phyloP scores from a whole-genome alignment of 164 flowering plant genomes.

The Hamamelis virginiana region DNA sequence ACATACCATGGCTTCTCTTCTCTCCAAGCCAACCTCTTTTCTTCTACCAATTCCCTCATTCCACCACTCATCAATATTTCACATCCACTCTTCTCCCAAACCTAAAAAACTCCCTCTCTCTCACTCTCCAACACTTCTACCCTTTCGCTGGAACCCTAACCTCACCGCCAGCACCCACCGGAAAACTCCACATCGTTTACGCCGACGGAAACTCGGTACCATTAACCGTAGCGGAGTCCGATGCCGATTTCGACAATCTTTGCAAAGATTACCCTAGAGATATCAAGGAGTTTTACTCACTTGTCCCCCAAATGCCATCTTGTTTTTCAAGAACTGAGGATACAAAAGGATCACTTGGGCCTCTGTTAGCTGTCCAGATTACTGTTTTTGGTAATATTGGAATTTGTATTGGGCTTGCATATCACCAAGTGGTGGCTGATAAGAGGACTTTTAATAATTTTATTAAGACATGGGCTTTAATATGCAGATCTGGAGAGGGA shows the following conservation, averaged over 20 bases:
- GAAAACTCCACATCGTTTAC: conserved; percentile 25
- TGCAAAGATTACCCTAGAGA: conserved; percentile 1
- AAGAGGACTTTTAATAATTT: conserved; percentile 27
- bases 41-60: conserved; percentile 20
- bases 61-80: conserved; percentile 11
- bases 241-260: conserved; percentile 19
- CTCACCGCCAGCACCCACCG: not conserved
- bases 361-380: conserved; percentile 37
- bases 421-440: conserved; percentile 33
- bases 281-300: conserved; percentile 5
- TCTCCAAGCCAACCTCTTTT: conserved; percentile 13
- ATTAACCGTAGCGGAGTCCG: conserved; percentile 22
- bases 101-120: conserved; percentile 37
- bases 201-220: conserved; percentile 16
- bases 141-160: conserved; percentile 27
- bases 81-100: conserved; percentile 20
- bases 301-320: conserved; percentile 13
- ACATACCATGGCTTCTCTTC: conserved; percentile 19
- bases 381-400: conserved; percentile 41
- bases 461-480: conserved; percentile 44
- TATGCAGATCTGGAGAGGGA: conserved; percentile 10
- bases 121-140: conserved; percentile 30
- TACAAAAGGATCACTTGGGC: no score
- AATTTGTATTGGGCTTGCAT: conserved; percentile 26
- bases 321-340: not conserved